Evolutionary conservation across 148 eudicot species (phyloP), one percentile per base, ranked within the genome.

Genomic region (Suaeda aralocaspica): DNA sequence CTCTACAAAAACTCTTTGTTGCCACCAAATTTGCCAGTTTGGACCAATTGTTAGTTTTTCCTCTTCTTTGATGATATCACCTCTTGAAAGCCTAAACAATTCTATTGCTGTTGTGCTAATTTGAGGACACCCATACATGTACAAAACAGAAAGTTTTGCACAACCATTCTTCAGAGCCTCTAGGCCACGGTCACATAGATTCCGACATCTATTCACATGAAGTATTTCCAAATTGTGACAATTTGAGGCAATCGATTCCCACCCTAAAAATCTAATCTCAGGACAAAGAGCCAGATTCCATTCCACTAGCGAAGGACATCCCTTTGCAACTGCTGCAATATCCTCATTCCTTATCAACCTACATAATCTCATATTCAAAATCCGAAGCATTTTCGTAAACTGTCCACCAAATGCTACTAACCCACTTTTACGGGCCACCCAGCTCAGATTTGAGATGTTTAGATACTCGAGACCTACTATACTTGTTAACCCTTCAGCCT

Each of bases 251-350:
- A 91, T 79, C 34, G 89, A 77, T 46, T 82, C 75, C 95, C 97
- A 89, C 31, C 88, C 96, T 12, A 61, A 62, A 56, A 76, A 16
- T 66, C 73, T 63, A 29, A 86, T 65, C 68, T 81, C 92, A 59
- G 76, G 87, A 48, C 96, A 89, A 58, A 80, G 49, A 8, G 87
- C 86, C 71, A 83, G 63, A 76, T 83, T 92, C 96, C 92, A 87
- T 44, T 87, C 93, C 55, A 80, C 70, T 42, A 89, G 82, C 24
- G 67, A 64, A 6, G 92, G 95, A 52, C 92, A 84, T 1, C 89
- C 91, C 68, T 77, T 78, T 11, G 94, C 83, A 53, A 88, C 87
- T 21, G 73, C 78, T 34, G 53, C 60, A 39, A 87, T 71, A 16
- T 77, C 72, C 16, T 78, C 90, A 44, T 88, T 83, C n/a, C 70